These are phyloP conservation scores for Globisporangium carolinianum DNA, from an alignment of 352 stramenopile species.

Conservation along the genomic window DNA sequence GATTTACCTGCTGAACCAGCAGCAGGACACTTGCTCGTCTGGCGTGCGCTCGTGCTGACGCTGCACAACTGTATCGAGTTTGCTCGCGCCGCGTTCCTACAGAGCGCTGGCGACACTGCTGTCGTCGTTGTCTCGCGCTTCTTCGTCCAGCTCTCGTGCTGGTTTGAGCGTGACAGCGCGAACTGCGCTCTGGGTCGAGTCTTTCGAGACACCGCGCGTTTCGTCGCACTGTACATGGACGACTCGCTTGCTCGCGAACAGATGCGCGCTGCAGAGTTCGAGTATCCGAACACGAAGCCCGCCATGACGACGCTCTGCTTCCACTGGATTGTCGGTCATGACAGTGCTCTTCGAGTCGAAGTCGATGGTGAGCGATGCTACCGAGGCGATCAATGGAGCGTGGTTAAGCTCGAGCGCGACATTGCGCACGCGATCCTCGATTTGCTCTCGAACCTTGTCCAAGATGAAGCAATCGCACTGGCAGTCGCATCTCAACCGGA, in stretches of 20 bases:
- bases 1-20: not conserved
- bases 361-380: not conserved
- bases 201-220: constrained; percentile 6
- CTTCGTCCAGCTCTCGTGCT: constrained; percentile 3
- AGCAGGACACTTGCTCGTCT: constrained; percentile 2
- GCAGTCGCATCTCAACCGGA: not conserved
- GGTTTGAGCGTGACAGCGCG: constrained; percentile 1
- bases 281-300: not conserved
- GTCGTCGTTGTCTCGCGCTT: constrained; percentile 5
- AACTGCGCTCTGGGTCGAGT: constrained; percentile 5
- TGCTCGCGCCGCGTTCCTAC: not conserved
- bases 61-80: constrained; percentile 1
- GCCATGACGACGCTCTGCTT: constrained; percentile 1
- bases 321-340: constrained; percentile 5
- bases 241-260: not conserved
- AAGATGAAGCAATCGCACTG: not conserved
- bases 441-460: constrained; percentile 6
- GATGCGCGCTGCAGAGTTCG: not conserved
- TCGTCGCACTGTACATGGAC: constrained; percentile 6
- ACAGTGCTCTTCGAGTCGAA: not conserved
- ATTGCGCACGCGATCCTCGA: constrained; percentile 1
- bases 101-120: not conserved
- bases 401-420: not conserved
- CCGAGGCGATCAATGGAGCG: not conserved
- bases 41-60: constrained; percentile 8